Percentiles rank a stretch among this genome's conserved stretches.
phyloP scores from a whole-genome alignment of 2,329 filamentous ascomycete genomes.

The Botrytis hyacinthi region DNA sequence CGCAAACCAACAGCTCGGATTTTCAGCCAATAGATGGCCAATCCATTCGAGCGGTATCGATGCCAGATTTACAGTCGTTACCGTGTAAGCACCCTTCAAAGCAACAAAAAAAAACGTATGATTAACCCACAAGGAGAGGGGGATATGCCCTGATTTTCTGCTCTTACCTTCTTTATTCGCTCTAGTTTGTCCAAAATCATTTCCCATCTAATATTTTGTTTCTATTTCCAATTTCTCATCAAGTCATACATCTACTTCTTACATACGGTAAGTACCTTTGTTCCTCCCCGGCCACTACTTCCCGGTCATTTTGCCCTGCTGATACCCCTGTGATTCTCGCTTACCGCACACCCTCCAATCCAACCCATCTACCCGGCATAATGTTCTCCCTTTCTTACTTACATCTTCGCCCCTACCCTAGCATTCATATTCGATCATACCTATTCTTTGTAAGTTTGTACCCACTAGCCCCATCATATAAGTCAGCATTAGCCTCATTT shows the following conservation, averaged over 20 bases:
- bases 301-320: not conserved
- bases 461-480: slow-evolving; percentile 4
- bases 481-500: slow-evolving; percentile 9
- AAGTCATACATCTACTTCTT: slow-evolving; percentile 9
- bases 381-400: slow-evolving; percentile 21
- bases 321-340: not conserved
- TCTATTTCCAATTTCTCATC: not conserved
- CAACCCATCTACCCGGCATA: slow-evolving; percentile 16
- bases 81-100: not conserved
- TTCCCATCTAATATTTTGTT: not conserved
- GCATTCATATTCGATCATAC: not conserved
- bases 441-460: not conserved
- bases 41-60: slow-evolving; percentile 9
- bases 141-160: not conserved
- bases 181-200: not conserved
- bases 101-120: not conserved
- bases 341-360: slow-evolving; percentile 2
- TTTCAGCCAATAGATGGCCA: slow-evolving; percentile 16
- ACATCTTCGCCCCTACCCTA: slow-evolving; percentile 2
- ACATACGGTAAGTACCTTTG: slow-evolving; percentile 10
- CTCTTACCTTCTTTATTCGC: not conserved
- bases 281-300: slow-evolving; percentile 1
- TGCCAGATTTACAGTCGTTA: not conserved
- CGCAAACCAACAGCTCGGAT: not conserved
- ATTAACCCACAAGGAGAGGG: not conserved